Conservation (phyloP, 345 rosid species). For the Eucalyptus dawsonii region DNA sequence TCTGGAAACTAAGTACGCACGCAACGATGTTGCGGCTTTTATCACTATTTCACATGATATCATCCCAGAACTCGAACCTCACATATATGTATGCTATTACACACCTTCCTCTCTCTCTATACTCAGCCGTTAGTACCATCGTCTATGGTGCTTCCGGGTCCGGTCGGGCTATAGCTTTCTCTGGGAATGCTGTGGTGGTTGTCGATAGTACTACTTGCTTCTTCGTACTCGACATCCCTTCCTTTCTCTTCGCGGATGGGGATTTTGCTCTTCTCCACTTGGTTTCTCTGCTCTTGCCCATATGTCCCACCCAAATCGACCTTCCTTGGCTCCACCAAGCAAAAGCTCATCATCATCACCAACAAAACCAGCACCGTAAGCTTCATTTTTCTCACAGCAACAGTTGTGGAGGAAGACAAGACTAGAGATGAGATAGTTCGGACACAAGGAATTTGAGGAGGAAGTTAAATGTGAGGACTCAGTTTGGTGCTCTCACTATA, state of each 20-base stretch:
- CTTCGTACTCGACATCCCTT: not conserved
- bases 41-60: not conserved
- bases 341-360: slow-evolving; percentile 7
- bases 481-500: not conserved
- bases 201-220: not conserved
- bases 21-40: not conserved
- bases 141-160: not conserved
- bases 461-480: not conserved
- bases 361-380: not conserved
- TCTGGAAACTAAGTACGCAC: not conserved
- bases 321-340: slow-evolving; percentile 5
- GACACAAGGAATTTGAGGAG: not conserved
- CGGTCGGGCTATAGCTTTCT: slow-evolving; percentile 6
- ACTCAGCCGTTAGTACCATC: not conserved
- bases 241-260: not conserved
- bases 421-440: not conserved
- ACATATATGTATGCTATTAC: not conserved
- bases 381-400: slow-evolving; percentile 3
- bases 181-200: slow-evolving; percentile 35
- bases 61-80: not conserved
- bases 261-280: not conserved
- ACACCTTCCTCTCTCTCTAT: not conserved
- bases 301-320: slow-evolving; percentile 1
- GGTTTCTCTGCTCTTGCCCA: not conserved
- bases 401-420: not conserved